Conservation (phyloP, 805 yeast genomes). For the Teunomyces atbi region DNA sequence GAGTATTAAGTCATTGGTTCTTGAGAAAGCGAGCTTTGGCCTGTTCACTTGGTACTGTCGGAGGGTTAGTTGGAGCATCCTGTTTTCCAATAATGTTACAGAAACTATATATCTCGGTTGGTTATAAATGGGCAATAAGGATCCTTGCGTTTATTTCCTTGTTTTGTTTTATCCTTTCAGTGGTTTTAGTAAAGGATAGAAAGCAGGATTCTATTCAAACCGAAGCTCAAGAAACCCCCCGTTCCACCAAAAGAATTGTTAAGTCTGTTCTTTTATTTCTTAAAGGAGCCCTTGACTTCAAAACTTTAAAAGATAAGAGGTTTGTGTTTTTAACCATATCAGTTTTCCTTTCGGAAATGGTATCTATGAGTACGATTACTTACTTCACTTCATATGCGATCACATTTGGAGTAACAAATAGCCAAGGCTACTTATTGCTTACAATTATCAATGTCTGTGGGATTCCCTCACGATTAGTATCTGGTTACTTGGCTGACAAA, state of each 20-base stretch:
- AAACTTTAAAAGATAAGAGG: conserved; percentile 40
- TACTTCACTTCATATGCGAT: conserved; percentile 54
- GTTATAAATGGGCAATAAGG: conserved; percentile 55
- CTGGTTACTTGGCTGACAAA: conserved; percentile 30
- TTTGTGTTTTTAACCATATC: conserved; percentile 44
- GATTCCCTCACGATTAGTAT: conserved; percentile 30
- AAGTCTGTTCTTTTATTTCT: background rate
- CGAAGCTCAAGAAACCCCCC: background rate
- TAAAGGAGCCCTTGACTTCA: conserved; percentile 22
- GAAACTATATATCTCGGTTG: conserved; percentile 44
- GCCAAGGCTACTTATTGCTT: conserved; percentile 45
- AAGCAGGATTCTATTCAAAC: background rate
- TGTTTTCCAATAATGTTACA: conserved; percentile 54
- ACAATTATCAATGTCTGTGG: conserved; percentile 49
- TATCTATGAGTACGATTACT: conserved; percentile 47
- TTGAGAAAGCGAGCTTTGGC: conserved; percentile 42
- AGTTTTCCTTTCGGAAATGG: conserved; percentile 44
- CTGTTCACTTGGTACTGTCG: conserved; percentile 45
- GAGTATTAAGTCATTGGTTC: conserved; percentile 47
- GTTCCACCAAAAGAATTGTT: background rate
- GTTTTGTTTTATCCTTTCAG: conserved; percentile 23
- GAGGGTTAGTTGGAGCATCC: conserved; percentile 54
- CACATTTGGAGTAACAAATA: conserved; percentile 43
- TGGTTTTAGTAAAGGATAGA: conserved; percentile 5
- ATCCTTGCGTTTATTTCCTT: conserved; percentile 47